A percentile compares a stretch with the other conserved stretches of the same genome.
Evolutionary conservation across 345 rosid genomes (phyloP).

Genomic region (Sonneratia caseolaris): DNA sequence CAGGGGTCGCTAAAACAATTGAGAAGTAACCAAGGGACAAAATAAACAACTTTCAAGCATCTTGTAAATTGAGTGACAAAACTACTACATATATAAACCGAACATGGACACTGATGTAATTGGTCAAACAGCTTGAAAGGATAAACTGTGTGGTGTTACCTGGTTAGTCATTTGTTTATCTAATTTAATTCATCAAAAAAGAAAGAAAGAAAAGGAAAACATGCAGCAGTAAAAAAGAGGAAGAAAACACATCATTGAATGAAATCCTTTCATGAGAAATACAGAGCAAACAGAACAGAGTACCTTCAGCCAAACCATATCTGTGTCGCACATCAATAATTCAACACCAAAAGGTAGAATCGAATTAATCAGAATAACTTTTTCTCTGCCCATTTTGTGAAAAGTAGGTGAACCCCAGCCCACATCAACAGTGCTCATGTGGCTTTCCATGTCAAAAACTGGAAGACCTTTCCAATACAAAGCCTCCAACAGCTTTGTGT

Average conservation of each 20-base stretch:
- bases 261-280: neutral
- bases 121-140: neutral
- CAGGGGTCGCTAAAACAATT: no score
- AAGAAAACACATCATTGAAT: neutral
- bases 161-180: neutral
- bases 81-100: neutral
- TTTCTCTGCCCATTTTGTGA: constrained; percentile 99
- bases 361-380: constrained; percentile 74
- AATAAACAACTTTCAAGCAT: neutral
- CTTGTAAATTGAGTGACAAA: neutral
- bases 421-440: constrained; percentile 84
- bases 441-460: constrained; percentile 98
- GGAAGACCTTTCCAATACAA: constrained; percentile 98
- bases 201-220: no score
- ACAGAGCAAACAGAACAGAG: neutral
- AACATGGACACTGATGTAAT: neutral
- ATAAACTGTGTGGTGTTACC: neutral
- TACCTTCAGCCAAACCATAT: constrained; percentile 99
- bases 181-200: neutral
- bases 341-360: constrained; percentile 82
- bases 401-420: constrained; percentile 99
- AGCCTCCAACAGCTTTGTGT: constrained; percentile 78
- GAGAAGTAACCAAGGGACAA: neutral
- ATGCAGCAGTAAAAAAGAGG: neutral
- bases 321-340: constrained; percentile 93